phyloP scores from a whole-genome alignment of 2,329 filamentous ascomycete species.

The Paracoccidioides brasiliensis region DNA sequence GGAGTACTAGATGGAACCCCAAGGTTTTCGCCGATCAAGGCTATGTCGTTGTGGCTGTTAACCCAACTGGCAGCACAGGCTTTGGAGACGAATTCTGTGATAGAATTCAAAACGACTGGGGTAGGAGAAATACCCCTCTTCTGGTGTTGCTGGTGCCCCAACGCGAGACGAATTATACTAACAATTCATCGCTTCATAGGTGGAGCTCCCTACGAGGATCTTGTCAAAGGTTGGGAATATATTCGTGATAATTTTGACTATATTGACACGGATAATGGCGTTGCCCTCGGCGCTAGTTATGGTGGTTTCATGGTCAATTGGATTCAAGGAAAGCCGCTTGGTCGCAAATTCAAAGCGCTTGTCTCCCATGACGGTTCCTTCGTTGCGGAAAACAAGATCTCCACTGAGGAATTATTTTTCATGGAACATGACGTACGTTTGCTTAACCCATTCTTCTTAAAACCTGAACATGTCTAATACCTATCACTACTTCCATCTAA shows the following conservation, averaged over 20 bases:
- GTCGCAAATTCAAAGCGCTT: constrained; percentile 72
- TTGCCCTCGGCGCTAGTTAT: constrained; percentile 30
- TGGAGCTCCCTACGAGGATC: constrained; percentile 67
- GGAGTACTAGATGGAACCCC: constrained; percentile 77
- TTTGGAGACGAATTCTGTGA: constrained; percentile 69
- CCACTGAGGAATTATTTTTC: constrained; percentile 41
- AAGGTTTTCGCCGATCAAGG: constrained; percentile 79
- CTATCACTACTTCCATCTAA: background rate
- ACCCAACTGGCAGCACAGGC: constrained; percentile 70
- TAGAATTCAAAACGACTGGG: constrained; percentile 70
- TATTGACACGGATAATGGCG: constrained; percentile 26
- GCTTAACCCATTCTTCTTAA: background rate
- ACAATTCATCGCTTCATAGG: constrained; percentile 4
- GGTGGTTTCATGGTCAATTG: constrained; percentile 50
- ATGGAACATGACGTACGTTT: constrained; percentile 32
- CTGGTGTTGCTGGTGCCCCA: background rate
- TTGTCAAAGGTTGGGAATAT: constrained; percentile 65
- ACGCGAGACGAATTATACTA: background rate
- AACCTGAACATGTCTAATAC: background rate
- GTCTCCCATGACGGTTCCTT: constrained; percentile 84
- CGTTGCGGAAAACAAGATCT: constrained; percentile 41
- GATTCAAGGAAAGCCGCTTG: constrained; percentile 78
- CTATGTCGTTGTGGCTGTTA: constrained; percentile 69
- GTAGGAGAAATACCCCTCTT: constrained; percentile 21
- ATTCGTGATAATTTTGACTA: constrained; percentile 35